phyloP scores from a whole-genome alignment of 495 filamentous ascomycete genomes.

The Xylaria cubensis region DNA sequence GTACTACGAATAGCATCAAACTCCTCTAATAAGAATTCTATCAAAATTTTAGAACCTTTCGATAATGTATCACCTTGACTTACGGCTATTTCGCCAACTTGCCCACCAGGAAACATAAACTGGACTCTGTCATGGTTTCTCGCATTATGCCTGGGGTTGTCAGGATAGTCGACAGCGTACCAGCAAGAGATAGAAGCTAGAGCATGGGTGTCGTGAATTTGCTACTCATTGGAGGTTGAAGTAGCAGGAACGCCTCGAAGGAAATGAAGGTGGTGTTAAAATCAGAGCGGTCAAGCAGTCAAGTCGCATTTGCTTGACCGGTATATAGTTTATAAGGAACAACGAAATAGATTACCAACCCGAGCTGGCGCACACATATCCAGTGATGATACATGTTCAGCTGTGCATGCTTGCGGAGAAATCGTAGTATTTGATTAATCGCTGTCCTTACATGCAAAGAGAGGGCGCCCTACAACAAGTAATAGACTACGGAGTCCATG shows the following conservation, averaged over 20 bases:
- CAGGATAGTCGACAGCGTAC: not conserved
- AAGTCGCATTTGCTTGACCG: not conserved
- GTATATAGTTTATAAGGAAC: not conserved
- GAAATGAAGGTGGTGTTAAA: not conserved
- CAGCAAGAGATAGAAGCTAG: not conserved
- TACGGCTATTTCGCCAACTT: not conserved
- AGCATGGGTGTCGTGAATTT: not conserved
- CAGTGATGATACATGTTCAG: not conserved
- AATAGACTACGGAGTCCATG: not conserved
- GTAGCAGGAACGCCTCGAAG: not conserved
- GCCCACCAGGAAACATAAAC: not conserved
- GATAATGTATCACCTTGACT: not conserved
- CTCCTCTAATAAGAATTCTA: not conserved
- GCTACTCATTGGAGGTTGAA: not conserved
- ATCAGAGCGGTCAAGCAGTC: not conserved
- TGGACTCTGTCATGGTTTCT: not conserved
- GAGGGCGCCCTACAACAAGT: not conserved
- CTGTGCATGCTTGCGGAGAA: not conserved
- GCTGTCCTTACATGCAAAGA: not conserved
- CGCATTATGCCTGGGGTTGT: not conserved
- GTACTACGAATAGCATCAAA: not conserved
- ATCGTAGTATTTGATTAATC: not conserved
- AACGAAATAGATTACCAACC: not conserved
- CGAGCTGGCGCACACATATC: not conserved
- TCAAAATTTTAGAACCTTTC: not conserved